These are phyloP conservation scores for Fusarium citri DNA, from an alignment of 2,329 filamentous ascomycete genomes.

Conservation along the genomic window DNA sequence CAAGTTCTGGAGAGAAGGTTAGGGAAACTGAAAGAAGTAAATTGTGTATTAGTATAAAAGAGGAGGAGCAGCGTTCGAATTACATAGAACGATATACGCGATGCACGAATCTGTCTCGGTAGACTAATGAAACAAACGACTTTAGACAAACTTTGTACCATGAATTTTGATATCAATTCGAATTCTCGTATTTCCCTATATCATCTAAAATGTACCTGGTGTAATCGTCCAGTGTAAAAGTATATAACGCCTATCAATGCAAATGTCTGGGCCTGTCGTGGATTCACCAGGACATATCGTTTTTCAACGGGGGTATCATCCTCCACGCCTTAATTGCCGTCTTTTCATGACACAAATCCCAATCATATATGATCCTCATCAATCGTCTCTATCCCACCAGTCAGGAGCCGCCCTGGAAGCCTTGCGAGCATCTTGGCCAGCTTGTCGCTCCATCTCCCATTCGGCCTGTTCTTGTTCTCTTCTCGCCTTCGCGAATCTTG, in stretches of 20 bases:
- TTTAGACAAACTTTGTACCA: not conserved
- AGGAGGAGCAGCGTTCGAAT: constrained; percentile 13
- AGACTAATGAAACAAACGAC: constrained; percentile 14
- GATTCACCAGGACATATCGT: constrained; percentile 13
- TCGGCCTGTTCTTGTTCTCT: constrained; percentile 60
- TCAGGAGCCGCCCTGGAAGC: constrained; percentile 34
- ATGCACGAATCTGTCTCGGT: constrained; percentile 12
- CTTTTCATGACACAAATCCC: not conserved
- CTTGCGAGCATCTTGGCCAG: not conserved
- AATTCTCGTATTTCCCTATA: not conserved
- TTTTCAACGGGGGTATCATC: constrained; percentile 39
- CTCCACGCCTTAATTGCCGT: not conserved
- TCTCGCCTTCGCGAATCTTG: constrained; percentile 59
- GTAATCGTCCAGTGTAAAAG: not conserved
- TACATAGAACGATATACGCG: constrained; percentile 6
- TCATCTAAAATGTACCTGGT: constrained; percentile 2
- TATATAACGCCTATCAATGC: constrained; percentile 36
- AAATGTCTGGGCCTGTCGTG: constrained; percentile 10
- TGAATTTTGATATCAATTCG: not conserved
- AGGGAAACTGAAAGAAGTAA: not conserved
- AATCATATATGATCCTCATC: not conserved
- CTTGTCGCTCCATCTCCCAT: constrained; percentile 43
- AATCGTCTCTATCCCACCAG: constrained; percentile 49
- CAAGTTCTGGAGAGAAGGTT: constrained; percentile 75
- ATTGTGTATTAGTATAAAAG: not conserved